Conservation (phyloP, 805 yeast genomes). For the Monosporozyma siamensis region DNA sequence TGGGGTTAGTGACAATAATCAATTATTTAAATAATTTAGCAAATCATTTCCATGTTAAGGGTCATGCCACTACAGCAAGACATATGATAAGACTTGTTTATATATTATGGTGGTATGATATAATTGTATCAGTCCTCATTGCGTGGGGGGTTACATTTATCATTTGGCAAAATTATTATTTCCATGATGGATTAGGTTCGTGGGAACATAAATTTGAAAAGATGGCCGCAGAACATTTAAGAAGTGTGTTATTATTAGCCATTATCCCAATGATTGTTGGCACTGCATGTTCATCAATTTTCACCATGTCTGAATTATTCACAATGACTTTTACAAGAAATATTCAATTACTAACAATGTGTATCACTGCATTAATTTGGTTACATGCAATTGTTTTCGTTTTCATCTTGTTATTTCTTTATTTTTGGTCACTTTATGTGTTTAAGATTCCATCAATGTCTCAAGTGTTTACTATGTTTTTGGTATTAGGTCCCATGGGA, state of each 20-base stretch:
- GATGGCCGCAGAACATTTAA: constrained; percentile 34
- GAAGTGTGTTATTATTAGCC: constrained; percentile 57
- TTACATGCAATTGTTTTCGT: constrained; percentile 58
- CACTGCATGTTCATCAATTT: constrained; percentile 56
- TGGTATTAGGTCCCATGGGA: constrained; percentile 78
- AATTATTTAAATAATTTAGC: constrained; percentile 45
- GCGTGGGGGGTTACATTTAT: constrained; percentile 55
- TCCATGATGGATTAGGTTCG: constrained; percentile 19
- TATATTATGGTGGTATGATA: constrained; percentile 68
- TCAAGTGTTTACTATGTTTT: constrained; percentile 54
- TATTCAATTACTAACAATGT: constrained; percentile 40
- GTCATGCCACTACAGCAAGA: constrained; percentile 10
- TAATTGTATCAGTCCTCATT: constrained; percentile 42
- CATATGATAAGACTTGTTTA: constrained; percentile 44
- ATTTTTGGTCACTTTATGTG: constrained; percentile 49
- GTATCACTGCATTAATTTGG: constrained; percentile 54
- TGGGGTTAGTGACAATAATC: constrained; percentile 66
- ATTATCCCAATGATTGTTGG: constrained; percentile 75
- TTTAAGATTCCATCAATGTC: constrained; percentile 50
- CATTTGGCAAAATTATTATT: constrained; percentile 30
- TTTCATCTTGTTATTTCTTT: constrained; percentile 44
- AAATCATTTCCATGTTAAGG: constrained; percentile 13
- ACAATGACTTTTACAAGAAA: constrained; percentile 34
- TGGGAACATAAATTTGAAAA: constrained; percentile 11
- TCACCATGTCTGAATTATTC: constrained; percentile 34